Conservation (phyloP, 176 grass and related monocot species). For the Secale cereale region DNA sequence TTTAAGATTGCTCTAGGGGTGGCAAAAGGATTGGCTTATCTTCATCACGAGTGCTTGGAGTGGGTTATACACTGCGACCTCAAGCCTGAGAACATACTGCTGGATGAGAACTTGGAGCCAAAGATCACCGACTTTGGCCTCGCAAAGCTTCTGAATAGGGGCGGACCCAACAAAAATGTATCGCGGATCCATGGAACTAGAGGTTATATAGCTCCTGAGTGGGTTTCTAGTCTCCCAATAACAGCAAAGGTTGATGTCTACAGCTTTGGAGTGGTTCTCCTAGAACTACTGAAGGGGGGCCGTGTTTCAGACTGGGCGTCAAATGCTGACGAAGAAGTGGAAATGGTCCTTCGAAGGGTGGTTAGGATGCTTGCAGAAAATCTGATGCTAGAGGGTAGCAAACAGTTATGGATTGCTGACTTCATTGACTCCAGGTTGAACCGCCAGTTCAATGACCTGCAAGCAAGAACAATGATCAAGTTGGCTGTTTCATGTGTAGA, state of each 20-base stretch:
- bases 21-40: conserved; percentile 35
- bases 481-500: conserved; percentile 35
- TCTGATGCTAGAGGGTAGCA: neutral
- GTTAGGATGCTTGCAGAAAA: conserved; percentile 31
- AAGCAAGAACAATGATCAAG: conserved; percentile 38
- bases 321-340: conserved; percentile 8
- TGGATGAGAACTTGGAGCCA: conserved; percentile 25
- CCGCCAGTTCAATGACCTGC: conserved; percentile 22
- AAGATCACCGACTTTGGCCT: conserved; percentile 50
- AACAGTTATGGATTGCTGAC: conserved; percentile 25
- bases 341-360: neutral
- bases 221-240: conserved; percentile 44
- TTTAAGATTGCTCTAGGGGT: conserved; percentile 39
- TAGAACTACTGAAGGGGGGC: conserved; percentile 47
- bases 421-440: conserved; percentile 46
- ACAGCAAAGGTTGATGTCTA: conserved; percentile 71
- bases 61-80: conserved; percentile 47
- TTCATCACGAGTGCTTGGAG: conserved; percentile 49
- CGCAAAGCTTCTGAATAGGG: conserved; percentile 36
- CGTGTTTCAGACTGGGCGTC: conserved; percentile 32
- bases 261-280: conserved; percentile 63
- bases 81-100: conserved; percentile 38
- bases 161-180: conserved; percentile 26
- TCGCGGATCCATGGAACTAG: conserved; percentile 45
- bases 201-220: conserved; percentile 59